Conservation (phyloP, 202 grass and related monocot genomes). For the Setaria italica region DNA sequence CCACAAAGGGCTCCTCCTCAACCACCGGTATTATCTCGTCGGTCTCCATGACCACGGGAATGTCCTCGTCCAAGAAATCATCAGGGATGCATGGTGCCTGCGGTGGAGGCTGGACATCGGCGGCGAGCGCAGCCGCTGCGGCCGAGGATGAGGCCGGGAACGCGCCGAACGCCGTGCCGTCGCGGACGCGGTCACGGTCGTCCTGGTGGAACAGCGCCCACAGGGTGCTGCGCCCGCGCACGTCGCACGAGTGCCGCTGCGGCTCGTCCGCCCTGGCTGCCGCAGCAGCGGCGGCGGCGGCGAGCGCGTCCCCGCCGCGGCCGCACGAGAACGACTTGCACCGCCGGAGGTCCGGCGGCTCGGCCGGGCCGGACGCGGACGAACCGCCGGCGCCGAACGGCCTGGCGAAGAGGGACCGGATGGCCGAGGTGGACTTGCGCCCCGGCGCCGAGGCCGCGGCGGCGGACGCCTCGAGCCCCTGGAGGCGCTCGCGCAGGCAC, state of each 20-base stretch:
- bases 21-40: slow-evolving; percentile 74
- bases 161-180: slow-evolving; percentile 57
- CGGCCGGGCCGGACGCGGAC: slow-evolving; percentile 28
- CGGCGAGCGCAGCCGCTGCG: slow-evolving; percentile 58
- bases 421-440: slow-evolving; percentile 86
- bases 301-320: slow-evolving; percentile 60
- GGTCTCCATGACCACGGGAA: slow-evolving; percentile 57
- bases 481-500: slow-evolving; percentile 93
- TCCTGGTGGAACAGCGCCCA: slow-evolving; percentile 95
- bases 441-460: slow-evolving; percentile 61
- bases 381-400: slow-evolving; percentile 45
- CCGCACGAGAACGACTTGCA: slow-evolving; percentile 91
- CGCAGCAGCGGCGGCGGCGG: not conserved
- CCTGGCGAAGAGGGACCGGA: slow-evolving; percentile 78
- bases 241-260: slow-evolving; percentile 87
- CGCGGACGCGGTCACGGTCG: slow-evolving; percentile 68
- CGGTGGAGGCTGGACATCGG: slow-evolving; percentile 37
- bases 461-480: slow-evolving; percentile 75
- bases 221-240: slow-evolving; percentile 84
- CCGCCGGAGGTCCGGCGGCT: slow-evolving; percentile 73
- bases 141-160: slow-evolving; percentile 68
- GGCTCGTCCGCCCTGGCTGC: slow-evolving; percentile 58
- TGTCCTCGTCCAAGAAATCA: slow-evolving; percentile 63
- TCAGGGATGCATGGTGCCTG: slow-evolving; percentile 36
- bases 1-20: slow-evolving; percentile 48